A percentile compares a stretch with the other conserved stretches of the same genome.
Evolutionary conservation across 2,329 filamentous ascomycete species (phyloP).

Genomic region (Lachnellula occidentalis): DNA sequence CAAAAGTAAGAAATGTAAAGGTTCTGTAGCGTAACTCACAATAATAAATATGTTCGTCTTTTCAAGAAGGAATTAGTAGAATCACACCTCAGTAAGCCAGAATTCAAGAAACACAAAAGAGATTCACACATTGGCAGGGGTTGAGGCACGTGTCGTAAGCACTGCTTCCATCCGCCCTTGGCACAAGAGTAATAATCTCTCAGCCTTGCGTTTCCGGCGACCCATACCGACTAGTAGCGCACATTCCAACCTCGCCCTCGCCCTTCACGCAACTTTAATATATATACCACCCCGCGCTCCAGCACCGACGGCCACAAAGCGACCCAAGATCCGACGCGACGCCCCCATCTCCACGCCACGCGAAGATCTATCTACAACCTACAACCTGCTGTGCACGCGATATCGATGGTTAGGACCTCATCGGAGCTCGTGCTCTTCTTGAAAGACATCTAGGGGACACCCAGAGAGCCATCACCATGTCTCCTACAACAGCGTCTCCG

Average conservation of each 20-base stretch:
- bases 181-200: not conserved
- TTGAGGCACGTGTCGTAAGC: not conserved
- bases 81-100: too few species aligned
- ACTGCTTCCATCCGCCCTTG: not conserved
- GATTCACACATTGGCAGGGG: not conserved
- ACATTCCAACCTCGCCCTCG: not conserved
- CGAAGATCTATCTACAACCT: too few species aligned
- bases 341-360: not conserved
- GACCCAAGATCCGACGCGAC: not conserved
- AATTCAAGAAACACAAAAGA: not conserved
- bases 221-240: not conserved
- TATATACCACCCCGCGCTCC: not conserved
- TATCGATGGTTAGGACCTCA: slow-evolving; percentile 3
- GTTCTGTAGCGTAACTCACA: too few species aligned
- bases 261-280: not conserved
- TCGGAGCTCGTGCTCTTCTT: slow-evolving; percentile 5
- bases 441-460: slow-evolving; percentile 1
- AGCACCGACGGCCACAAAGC: not conserved
- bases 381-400: not conserved
- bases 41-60: too few species aligned
- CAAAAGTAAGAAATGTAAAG: too few species aligned
- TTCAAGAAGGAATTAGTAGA: too few species aligned
- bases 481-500: not conserved
- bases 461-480: slow-evolving; percentile 3
- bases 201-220: not conserved